Percentiles rank a stretch among this genome's conserved stretches.
These are phyloP conservation scores for Calonectria hawksworthii DNA, from an alignment of 2,329 filamentous ascomycete genomes.

Conservation along the genomic window DNA sequence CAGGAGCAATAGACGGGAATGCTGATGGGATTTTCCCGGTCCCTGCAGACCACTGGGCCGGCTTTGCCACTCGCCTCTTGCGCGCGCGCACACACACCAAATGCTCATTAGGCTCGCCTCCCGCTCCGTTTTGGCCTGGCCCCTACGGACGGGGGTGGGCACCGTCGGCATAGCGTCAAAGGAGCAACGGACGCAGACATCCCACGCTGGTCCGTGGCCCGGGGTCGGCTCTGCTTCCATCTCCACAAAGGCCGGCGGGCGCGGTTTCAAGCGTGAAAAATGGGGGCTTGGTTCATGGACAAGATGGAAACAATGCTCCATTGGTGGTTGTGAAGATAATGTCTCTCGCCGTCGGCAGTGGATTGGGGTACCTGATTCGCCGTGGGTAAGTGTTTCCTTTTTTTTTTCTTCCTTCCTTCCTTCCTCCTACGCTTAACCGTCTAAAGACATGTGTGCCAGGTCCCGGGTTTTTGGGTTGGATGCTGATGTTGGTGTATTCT, in stretches of 20 bases:
- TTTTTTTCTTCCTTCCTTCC: not conserved
- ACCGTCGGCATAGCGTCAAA: constrained; percentile 20
- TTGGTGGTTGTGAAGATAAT: not conserved
- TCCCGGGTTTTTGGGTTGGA: not conserved
- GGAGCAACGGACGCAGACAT: constrained; percentile 1
- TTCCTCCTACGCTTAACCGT: not conserved
- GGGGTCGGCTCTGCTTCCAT: constrained; percentile 6
- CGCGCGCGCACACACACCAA: not conserved
- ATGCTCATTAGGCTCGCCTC: not conserved
- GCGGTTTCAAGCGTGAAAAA: constrained; percentile 3
- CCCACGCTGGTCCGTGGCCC: constrained; percentile 20
- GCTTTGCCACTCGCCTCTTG: not conserved
- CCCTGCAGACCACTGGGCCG: not conserved
- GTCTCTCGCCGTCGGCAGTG: not conserved
- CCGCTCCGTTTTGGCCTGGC: constrained; percentile 7
- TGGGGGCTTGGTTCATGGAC: not conserved
- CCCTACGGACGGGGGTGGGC: constrained; percentile 28
- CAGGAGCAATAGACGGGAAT: not conserved
- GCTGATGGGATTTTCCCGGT: not conserved
- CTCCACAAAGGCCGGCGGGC: constrained; percentile 26
- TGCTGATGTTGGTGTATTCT: not conserved
- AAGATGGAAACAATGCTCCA: not conserved
- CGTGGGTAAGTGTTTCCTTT: not conserved
- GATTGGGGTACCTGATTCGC: not conserved
- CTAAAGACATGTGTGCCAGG: not conserved